phyloP scores from a whole-genome alignment of 352 stramenopile genomes.

The Phytophthora boehmeriae region DNA sequence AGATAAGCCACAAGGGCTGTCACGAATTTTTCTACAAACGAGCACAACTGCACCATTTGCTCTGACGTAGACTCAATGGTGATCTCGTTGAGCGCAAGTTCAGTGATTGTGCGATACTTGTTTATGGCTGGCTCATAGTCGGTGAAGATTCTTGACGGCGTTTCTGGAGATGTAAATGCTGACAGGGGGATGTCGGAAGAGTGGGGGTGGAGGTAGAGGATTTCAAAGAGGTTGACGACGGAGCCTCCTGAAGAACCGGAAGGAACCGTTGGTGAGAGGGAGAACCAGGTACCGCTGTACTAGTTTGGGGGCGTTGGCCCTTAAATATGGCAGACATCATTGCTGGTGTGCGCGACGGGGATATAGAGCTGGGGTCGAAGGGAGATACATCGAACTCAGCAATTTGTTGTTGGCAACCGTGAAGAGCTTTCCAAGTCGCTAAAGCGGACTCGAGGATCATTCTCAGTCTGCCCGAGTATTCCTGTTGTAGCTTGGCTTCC shows the following conservation, averaged over 20 bases:
- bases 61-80: constrained; percentile 15
- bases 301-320: constrained; percentile 26
- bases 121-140: constrained; percentile 18
- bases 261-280: constrained; percentile 12
- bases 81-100: constrained; percentile 22
- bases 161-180: neutral
- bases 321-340: constrained; percentile 35
- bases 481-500: constrained; percentile 38
- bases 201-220: constrained; percentile 11
- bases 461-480: constrained; percentile 33
- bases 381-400: constrained; percentile 13
- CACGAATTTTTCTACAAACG: constrained; percentile 35
- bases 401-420: constrained; percentile 38
- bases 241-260: constrained; percentile 31
- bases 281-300: constrained; percentile 6
- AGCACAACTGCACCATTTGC: constrained; percentile 31
- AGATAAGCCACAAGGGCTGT: constrained; percentile 26
- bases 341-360: constrained; percentile 24
- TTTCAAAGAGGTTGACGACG: constrained; percentile 16
- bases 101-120: constrained; percentile 11
- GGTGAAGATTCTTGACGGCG: neutral
- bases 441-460: constrained; percentile 38
- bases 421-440: constrained; percentile 43
- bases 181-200: constrained; percentile 9
- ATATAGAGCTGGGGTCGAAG: constrained; percentile 8